Base-by-base conservation (phyloP, 805 yeast species). In the Candida gorgasii region DNA sequence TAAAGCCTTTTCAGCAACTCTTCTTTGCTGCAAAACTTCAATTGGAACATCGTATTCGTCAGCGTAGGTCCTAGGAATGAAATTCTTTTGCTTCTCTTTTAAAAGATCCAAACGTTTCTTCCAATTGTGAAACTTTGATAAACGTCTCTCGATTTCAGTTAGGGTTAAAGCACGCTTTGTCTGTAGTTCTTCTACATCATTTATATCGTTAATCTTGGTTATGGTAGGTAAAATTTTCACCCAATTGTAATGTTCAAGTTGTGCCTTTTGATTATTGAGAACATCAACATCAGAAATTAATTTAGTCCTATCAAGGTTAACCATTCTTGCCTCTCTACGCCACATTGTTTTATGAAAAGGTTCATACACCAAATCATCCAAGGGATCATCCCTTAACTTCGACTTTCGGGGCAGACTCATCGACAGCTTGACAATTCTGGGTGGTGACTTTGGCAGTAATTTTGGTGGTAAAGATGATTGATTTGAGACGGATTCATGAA, bases 301-400 rank as follows among this genome's bases (percentile, higher is more conserved):
- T 42, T 75, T 71, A 37, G 71, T 75, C 18, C 76, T 65, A 49
- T 85, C 90, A 1, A 74, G 64, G 26, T 67, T 68, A 20, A 70
- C 63, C 76, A 83, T 80, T 35, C 78, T 70, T 45, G 73, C 74
- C 58, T 86, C 95, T 40, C 81, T 82, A 42, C 76, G 76, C 48
- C 75, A 78, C 80, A 84, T 78, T 29, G 76, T 69, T 31, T 72
- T 71, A 60, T 85, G 90, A 51, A 72, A 77, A 11, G 64, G 47
- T 22, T 58, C 52, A 55, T 66, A 81, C 11, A 65, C 14, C 0
- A 56, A 50, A 55, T 80, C 84, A 1, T 59, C 51, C 36, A 86
- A 61, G 4, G 80, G 78, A 43, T 69, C 75, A 5, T 30, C 51
- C 2, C 42, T 29, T 6, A 46, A 12, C 16, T 39, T 44, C 11